phyloP scores from a whole-genome alignment of 352 stramenopile species.

The Globisporangium middletonii region DNA sequence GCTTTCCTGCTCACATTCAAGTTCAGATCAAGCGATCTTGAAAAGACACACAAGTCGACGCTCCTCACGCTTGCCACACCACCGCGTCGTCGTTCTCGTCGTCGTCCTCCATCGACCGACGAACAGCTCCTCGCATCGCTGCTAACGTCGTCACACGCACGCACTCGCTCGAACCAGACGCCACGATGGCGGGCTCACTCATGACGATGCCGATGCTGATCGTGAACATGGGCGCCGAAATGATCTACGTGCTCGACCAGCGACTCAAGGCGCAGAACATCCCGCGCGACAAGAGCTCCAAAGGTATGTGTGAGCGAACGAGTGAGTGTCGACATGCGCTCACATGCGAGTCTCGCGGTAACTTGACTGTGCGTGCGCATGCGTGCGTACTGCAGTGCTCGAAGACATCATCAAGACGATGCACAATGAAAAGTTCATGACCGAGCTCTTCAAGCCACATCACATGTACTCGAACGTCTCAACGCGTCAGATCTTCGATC shows the following conservation, averaged over 20 bases:
- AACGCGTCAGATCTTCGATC: conserved; percentile 90
- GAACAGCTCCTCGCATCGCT: too few species aligned
- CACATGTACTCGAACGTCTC: conserved; percentile 87
- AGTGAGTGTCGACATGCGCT: background rate
- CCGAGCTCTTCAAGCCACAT: conserved; percentile 90
- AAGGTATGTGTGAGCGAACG: conserved; percentile 24
- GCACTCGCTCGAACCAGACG: too few species aligned
- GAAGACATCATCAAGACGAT: conserved; percentile 91
- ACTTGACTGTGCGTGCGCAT: background rate
- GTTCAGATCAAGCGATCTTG: too few species aligned
- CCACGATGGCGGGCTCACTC: conserved; percentile 46
- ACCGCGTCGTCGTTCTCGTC: too few species aligned
- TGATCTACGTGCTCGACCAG: conserved; percentile 93
- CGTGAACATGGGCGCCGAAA: conserved; percentile 93
- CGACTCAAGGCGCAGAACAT: conserved; percentile 90
- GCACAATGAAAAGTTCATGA: conserved; percentile 90
- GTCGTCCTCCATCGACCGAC: too few species aligned
- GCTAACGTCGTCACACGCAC: too few species aligned
- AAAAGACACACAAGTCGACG: too few species aligned
- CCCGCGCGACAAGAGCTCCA: conserved; percentile 83
- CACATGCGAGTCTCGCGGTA: background rate
- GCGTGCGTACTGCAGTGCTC: conserved; percentile 44
- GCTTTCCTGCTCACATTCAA: too few species aligned
- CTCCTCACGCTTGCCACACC: too few species aligned
- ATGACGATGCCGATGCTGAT: conserved; percentile 91